Base-by-base conservation (phyloP, 768 basidiomycete species). In the Lentinula sp. region DNA sequence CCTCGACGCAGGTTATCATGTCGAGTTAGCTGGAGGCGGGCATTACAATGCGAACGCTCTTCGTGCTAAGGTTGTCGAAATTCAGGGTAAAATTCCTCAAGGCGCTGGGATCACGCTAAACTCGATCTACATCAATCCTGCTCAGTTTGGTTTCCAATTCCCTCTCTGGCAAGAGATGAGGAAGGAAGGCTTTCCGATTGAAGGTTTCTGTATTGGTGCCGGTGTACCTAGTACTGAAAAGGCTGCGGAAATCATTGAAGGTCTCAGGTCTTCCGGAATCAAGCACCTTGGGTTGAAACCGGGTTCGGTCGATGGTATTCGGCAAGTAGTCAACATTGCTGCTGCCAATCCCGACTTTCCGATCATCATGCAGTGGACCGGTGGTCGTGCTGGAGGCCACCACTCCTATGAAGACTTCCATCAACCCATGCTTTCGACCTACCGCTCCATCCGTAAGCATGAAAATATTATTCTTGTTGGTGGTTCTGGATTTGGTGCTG, bases 341-440 rank as follows among this genome's bases (percentile, higher is more conserved):
- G 83, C 90, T 41, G 83, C 93, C 57, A 95, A 98, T 73, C 90
- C 96, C 36, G 88, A 93, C 76, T 98, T 93, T 82, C 96, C 97
- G 8, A 87, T 99, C 74, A 95, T 99, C 74, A 79, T 98, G 64
- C 97, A 98, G 71, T 98, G 97, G 97, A 99, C 97, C 54, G 97
- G 97, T 67, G 97, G 97, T 39, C 93, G 97, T 66, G 97, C 95
- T 18, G 97, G 97, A 63, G 97, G 97, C 54, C 97, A 99, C 68
- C 97, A 98, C 77, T 95, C 93, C 2, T 98, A 87, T 73, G 97
- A 99, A 73, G 97, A 99, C 72, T 95, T 98, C 85, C 96, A 98
- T 69, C 94, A 95, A 72, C 96, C 97, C 0, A 85, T 98, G 66
- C 79, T 98, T 54, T 77, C 88, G 42, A 98, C 95, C 0, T 99